phyloP scores from a whole-genome alignment of 495 filamentous ascomycete species.

The Hypoxylon fragiforme region DNA sequence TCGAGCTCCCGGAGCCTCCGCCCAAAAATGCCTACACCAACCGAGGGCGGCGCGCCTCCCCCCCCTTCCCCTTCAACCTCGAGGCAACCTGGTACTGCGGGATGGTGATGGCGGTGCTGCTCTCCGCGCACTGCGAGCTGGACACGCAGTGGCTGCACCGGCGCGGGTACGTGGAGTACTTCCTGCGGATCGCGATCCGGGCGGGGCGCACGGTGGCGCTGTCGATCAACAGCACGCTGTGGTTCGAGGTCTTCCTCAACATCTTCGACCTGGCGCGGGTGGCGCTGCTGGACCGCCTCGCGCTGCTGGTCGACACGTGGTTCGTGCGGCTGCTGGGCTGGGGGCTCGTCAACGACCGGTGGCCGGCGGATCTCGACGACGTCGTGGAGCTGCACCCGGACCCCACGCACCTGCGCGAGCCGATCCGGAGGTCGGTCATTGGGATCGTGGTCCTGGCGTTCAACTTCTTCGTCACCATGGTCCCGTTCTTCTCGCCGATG shows the following conservation, averaged over 20 bases:
- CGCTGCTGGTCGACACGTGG: not conserved
- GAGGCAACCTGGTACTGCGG: conserved; percentile 20
- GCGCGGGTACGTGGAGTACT: conserved; percentile 11
- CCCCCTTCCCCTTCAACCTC: conserved; percentile 29
- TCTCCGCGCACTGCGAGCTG: conserved; percentile 8
- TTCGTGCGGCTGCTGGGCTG: conserved; percentile 12
- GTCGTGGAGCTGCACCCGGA: conserved; percentile 5
- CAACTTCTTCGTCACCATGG: conserved; percentile 8
- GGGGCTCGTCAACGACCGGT: conserved; percentile 12
- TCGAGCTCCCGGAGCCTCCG: not conserved
- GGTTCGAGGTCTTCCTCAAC: conserved; percentile 24
- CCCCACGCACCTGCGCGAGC: not conserved
- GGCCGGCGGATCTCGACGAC: conserved; percentile 1
- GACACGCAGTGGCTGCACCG: conserved; percentile 17
- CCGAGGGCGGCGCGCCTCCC: not conserved
- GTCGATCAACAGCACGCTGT: conserved; percentile 26
- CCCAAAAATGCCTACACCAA: not conserved
- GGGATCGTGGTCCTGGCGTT: not conserved
- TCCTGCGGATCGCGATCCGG: conserved; percentile 9
- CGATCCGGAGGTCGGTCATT: not conserved
- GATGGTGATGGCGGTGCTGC: conserved; percentile 4
- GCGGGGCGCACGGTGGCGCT: conserved; percentile 16
- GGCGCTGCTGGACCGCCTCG: not conserved
- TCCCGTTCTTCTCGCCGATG: not conserved
- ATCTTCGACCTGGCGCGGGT: not conserved